phyloP scores from a whole-genome alignment of 345 rosid species.

The Rhodomyrtus tomentosa region DNA sequence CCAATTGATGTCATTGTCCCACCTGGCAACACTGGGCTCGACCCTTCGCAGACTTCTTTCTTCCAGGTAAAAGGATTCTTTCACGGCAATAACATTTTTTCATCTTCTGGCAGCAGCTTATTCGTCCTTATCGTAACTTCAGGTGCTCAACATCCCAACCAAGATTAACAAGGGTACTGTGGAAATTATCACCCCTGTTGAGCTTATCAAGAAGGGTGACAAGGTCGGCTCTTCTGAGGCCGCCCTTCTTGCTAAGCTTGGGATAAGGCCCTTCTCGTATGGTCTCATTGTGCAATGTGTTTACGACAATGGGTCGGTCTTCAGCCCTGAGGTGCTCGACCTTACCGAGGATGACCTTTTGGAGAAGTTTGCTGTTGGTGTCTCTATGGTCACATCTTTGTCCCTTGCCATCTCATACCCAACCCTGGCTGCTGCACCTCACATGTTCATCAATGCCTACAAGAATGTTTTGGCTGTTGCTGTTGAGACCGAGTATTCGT shows the following conservation, averaged over 20 bases:
- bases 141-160: constrained; percentile 92
- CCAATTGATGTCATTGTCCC: constrained; percentile 92
- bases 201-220: constrained; percentile 91
- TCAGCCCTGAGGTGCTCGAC: constrained; percentile 78
- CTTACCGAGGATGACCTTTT: constrained; percentile 75
- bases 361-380: constrained; percentile 68
- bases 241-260: constrained; percentile 79
- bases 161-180: constrained; percentile 99
- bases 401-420: constrained; percentile 83
- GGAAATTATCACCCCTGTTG: constrained; percentile 89
- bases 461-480: constrained; percentile 72
- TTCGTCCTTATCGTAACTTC: not conserved
- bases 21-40: constrained; percentile 96
- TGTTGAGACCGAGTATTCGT: constrained; percentile 61
- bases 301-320: constrained; percentile 80
- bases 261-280: constrained; percentile 88
- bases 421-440: constrained; percentile 78
- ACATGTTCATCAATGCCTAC: constrained; percentile 86
- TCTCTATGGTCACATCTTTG: constrained; percentile 58
- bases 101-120: not conserved
- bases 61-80: constrained; percentile 43
- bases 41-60: constrained; percentile 95
- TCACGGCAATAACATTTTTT: not conserved
- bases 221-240: constrained; percentile 98
- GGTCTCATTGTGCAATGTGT: constrained; percentile 69